Conservation (phyloP, 345 rosid species). For the Syzygium oleosum region DNA sequence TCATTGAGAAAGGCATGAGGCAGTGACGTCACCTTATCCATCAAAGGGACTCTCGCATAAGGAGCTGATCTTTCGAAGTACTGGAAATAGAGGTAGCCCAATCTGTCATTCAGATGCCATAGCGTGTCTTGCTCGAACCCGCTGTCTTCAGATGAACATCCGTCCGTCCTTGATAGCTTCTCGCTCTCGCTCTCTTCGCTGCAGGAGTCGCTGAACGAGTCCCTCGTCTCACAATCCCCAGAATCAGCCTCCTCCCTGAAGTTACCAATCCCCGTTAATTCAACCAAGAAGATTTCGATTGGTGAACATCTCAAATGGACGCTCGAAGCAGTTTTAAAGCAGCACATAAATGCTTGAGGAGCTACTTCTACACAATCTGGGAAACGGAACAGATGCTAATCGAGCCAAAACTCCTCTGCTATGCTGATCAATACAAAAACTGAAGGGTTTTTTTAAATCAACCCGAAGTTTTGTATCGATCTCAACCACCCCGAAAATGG, state of each 20-base stretch:
- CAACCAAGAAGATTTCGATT: background rate
- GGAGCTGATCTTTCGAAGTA: slow-evolving; percentile 42
- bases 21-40: slow-evolving; percentile 32
- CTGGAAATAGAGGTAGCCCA: slow-evolving; percentile 35
- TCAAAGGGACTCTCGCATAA: slow-evolving; percentile 45
- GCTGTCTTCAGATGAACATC: slow-evolving; percentile 85
- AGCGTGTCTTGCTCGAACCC: slow-evolving; percentile 53
- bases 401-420: background rate
- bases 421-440: background rate
- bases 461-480: background rate
- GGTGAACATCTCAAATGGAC: background rate
- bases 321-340: background rate
- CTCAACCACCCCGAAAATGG: background rate
- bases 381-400: background rate
- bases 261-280: background rate
- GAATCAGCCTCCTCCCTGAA: slow-evolving; percentile 74
- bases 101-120: slow-evolving; percentile 19
- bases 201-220: slow-evolving; percentile 73
- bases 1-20: background rate
- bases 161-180: slow-evolving; percentile 69
- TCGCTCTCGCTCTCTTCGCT: slow-evolving; percentile 91
- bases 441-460: background rate
- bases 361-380: background rate
- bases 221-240: slow-evolving; percentile 83
- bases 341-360: background rate